phyloP scores from a whole-genome alignment of 2,329 filamentous ascomycete genomes.

The Teratosphaeria gauchensis region DNA sequence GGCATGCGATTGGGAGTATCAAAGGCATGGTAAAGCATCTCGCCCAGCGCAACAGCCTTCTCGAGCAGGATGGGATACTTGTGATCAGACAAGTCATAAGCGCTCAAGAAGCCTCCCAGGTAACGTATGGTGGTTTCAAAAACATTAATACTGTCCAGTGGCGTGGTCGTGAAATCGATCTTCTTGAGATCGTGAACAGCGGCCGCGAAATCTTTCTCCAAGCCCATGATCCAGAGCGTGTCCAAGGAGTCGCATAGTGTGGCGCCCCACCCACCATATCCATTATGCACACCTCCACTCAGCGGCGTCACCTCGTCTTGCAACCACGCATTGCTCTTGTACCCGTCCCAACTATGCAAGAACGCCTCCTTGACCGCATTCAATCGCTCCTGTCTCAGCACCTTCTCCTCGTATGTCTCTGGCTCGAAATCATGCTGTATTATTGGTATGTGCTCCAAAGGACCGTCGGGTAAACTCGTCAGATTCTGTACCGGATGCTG shows the following conservation, averaged over 20 bases:
- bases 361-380: constrained; percentile 35
- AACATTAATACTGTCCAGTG: constrained; percentile 33
- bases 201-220: constrained; percentile 37
- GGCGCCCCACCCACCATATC: constrained; percentile 39
- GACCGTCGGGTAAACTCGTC: constrained; percentile 63
- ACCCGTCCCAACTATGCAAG: constrained; percentile 35
- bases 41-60: constrained; percentile 28
- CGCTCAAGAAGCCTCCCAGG: constrained; percentile 27
- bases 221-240: constrained; percentile 39
- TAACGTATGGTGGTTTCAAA: constrained; percentile 41
- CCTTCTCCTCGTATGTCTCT: constrained; percentile 24
- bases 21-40: constrained; percentile 39
- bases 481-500: constrained; percentile 64
- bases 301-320: constrained; percentile 39
- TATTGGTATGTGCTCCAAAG: constrained; percentile 57
- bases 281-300: constrained; percentile 29
- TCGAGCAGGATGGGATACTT: constrained; percentile 23
- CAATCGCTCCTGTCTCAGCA: constrained; percentile 24
- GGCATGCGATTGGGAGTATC: constrained; percentile 39
- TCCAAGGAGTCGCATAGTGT: constrained; percentile 38
- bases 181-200: constrained; percentile 32
- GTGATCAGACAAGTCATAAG: constrained; percentile 15
- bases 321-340: constrained; percentile 38
- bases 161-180: constrained; percentile 33
- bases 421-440: constrained; percentile 34